These are phyloP conservation scores for Ogataea nonfermentans DNA, from an alignment of 805 yeast species.

Conservation along the genomic window DNA sequence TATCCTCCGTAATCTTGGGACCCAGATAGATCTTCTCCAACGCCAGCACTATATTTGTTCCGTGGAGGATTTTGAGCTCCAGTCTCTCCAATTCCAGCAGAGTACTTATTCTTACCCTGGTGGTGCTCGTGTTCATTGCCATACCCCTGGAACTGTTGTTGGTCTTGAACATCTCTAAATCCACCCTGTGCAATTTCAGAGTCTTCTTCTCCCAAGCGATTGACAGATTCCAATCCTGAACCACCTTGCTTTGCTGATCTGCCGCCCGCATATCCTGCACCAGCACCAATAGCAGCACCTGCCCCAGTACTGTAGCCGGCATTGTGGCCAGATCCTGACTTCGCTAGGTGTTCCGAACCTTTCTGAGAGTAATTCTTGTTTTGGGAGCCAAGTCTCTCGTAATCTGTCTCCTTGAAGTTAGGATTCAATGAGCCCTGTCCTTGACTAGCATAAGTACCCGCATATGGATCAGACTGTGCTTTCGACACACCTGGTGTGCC, in stretches of 20 bases:
- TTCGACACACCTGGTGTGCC: conserved; percentile 7
- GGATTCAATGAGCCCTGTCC: background rate
- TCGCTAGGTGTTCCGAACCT: conserved; percentile 9
- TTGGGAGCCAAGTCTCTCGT: conserved; percentile 7
- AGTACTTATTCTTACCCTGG: background rate
- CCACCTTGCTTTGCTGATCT: background rate
- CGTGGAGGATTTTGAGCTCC: background rate
- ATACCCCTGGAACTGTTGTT: background rate
- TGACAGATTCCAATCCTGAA: conserved; percentile 1
- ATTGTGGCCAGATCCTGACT: conserved; percentile 10
- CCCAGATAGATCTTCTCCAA: background rate
- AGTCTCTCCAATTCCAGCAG: conserved; percentile 8
- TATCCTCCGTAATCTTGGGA: conserved; percentile 3
- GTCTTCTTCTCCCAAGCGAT: background rate
- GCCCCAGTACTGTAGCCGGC: conserved; percentile 13
- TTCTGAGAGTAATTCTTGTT: conserved; percentile 7
- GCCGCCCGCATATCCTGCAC: conserved; percentile 8
- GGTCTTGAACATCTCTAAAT: conserved; percentile 5
- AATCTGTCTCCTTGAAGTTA: background rate
- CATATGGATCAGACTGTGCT: conserved; percentile 6
- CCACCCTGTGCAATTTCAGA: conserved; percentile 10
- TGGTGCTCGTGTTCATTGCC: background rate
- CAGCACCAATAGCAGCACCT: conserved; percentile 15
- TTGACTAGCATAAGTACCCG: conserved; percentile 3
- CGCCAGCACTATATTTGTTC: conserved; percentile 9